phyloP scores from a whole-genome alignment of 1,139 yeast genomes.

The Pichia cactophila region DNA sequence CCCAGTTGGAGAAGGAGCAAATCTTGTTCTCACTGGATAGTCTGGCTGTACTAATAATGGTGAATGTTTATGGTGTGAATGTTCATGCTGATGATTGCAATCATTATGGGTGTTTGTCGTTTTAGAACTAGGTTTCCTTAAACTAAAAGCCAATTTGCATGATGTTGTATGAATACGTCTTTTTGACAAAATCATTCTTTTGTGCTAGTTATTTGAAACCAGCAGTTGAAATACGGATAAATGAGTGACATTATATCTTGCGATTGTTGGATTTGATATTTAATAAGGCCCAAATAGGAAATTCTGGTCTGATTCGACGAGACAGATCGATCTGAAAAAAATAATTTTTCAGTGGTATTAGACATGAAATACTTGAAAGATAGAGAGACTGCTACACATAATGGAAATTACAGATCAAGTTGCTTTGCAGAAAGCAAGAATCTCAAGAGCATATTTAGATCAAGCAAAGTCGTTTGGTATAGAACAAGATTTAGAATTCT shows the following conservation, averaged over 20 bases:
- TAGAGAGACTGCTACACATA: background rate
- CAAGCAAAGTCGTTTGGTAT: conserved; percentile 61
- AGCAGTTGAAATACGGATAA: too few species aligned
- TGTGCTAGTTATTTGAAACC: too few species aligned
- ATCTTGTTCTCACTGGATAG: conserved; percentile 74
- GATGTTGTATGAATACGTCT: background rate
- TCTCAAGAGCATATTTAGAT: conserved; percentile 43
- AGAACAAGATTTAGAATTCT: conserved; percentile 67
- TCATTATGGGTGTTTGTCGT: background rate
- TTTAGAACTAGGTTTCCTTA: background rate
- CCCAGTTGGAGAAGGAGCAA: conserved; percentile 99
- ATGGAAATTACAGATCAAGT: background rate
- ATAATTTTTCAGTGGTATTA: background rate
- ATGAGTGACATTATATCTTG: too few species aligned
- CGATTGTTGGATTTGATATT: background rate
- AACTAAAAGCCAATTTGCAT: background rate
- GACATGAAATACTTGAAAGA: too few species aligned
- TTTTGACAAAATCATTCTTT: background rate
- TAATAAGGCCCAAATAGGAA: background rate
- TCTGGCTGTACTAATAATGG: conserved; percentile 14
- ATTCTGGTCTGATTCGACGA: background rate
- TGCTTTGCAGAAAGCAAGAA: conserved; percentile 17
- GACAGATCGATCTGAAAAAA: background rate
- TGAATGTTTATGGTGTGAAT: conserved; percentile 10
- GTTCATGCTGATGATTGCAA: conserved; percentile 2